Base-by-base conservation (phyloP, 768 basidiomycete genomes). In the Calocybe gangraenosa region DNA sequence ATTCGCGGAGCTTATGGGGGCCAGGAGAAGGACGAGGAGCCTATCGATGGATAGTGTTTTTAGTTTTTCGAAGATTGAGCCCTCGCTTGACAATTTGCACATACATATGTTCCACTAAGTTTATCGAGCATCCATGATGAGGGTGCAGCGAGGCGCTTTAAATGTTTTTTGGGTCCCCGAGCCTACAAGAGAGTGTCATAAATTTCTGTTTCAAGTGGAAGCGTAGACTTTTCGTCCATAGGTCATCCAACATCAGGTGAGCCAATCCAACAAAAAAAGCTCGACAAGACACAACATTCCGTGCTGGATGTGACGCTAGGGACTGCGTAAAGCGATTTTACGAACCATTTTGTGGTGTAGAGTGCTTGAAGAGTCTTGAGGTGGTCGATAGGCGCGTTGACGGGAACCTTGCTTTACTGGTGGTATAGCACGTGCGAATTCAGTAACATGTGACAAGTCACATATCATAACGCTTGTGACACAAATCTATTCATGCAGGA, bases 121-220 rank as follows among this genome's bases (percentile, higher is more conserved):
- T 99, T 99, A 79, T 98, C 92, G 53, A 99, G 81, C 94, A 99
- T 97, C 96, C 96, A 99, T 75, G 92, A 87, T 37, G 92, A 95
- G 53, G 96, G 96, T 51, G 96, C 96, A 56, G 85, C 84, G 49
- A 98, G 82, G 64, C 95, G 89, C 81, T 97, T 97, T 76, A 97
- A 81, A 67, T 97, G 94, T 74, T 96, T 96, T 87, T 90, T 96
- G 54, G 94, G 94, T 84, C 94, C 94, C 69, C 94, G 87, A 64
- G 81, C 92, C 94, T 96, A 56, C 17, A 56, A 55, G 55, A 62
- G 36, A 37, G 20, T 42, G 44, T 42, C n/a, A 28, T 6, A 28
- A 5, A 28, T 28, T 11, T 28, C 25, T 6, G 25, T 28, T 28
- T 28, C 25, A 28, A 11, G 11, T 6, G 11, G 11, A 28, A 28